These are phyloP conservation scores for Pueraria montana DNA, from an alignment of 306 rosid species.

Conservation along the genomic window DNA sequence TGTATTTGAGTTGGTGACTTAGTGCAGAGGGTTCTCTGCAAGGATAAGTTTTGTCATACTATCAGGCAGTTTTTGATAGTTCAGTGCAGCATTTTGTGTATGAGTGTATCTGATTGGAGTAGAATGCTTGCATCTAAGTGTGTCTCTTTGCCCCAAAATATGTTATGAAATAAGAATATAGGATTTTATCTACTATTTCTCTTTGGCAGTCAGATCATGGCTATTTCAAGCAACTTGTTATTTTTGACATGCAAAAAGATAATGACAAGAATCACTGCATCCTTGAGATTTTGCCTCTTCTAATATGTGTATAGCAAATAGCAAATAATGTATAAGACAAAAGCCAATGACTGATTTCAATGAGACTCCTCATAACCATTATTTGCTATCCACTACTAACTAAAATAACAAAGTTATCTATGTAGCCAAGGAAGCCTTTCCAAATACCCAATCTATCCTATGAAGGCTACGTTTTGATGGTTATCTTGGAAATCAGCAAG, in stretches of 20 bases:
- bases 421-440: not conserved
- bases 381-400: constrained; percentile 28
- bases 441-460: constrained; percentile 15
- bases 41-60: not conserved
- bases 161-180: not conserved
- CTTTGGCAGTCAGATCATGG: constrained; percentile 18
- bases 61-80: not conserved
- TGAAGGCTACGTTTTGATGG: constrained; percentile 28
- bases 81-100: not conserved
- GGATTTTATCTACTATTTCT: not conserved
- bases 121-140: constrained; percentile 21
- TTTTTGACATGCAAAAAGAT: constrained; percentile 13
- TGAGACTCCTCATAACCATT: not conserved
- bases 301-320: too few species aligned
- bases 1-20: not conserved
- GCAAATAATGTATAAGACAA: not conserved
- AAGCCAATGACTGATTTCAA: not conserved
- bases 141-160: constrained; percentile 1
- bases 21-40: not conserved
- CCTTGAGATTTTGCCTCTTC: constrained; percentile 19
- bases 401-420: constrained; percentile 38
- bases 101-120: not conserved
- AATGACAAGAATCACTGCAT: not conserved
- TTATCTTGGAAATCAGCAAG: constrained; percentile 37
- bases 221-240: not conserved